phyloP scores from a whole-genome alignment of 208 protist species.

The Tritrichomonas foetus region DNA sequence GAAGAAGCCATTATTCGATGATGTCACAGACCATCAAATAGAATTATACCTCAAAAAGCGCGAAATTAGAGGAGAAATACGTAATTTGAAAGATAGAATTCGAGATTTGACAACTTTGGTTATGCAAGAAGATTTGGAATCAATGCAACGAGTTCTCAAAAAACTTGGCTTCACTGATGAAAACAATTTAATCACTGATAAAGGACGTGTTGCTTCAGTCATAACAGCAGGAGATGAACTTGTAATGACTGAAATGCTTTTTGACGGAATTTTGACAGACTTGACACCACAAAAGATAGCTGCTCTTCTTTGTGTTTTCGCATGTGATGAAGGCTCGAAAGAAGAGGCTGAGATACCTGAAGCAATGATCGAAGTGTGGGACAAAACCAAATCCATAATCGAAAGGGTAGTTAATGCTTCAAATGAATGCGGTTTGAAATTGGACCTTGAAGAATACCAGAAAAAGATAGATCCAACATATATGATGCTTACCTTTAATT shows the following conservation, averaged over 20 bases:
- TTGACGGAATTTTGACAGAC: slow-evolving; percentile 92
- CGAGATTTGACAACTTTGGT: neutral
- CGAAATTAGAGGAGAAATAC: neutral
- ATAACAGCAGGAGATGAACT: slow-evolving; percentile 96
- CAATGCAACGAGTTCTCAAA: neutral
- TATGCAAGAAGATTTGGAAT: neutral
- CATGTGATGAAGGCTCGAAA: neutral
- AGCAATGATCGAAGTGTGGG: neutral
- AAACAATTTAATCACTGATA: neutral
- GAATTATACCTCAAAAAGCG: neutral
- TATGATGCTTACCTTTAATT: neutral
- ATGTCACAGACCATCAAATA: neutral
- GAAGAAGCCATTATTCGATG: neutral
- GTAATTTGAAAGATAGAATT: neutral
- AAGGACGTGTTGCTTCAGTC: slow-evolving; percentile 87
- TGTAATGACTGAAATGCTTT: slow-evolving; percentile 94
- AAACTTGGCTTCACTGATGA: neutral
- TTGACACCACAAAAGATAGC: slow-evolving; percentile 48
- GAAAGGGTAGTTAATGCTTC: neutral
- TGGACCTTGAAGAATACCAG: neutral
- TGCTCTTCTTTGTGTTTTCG: slow-evolving; percentile 38
- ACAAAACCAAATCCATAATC: neutral
- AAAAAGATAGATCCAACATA: neutral
- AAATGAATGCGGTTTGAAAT: neutral
- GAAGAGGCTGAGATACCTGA: slow-evolving; percentile 20